Percentiles rank a stretch among this genome's conserved stretches.
phyloP scores from a whole-genome alignment of 805 yeast genomes.

The Limtongia smithiae region DNA sequence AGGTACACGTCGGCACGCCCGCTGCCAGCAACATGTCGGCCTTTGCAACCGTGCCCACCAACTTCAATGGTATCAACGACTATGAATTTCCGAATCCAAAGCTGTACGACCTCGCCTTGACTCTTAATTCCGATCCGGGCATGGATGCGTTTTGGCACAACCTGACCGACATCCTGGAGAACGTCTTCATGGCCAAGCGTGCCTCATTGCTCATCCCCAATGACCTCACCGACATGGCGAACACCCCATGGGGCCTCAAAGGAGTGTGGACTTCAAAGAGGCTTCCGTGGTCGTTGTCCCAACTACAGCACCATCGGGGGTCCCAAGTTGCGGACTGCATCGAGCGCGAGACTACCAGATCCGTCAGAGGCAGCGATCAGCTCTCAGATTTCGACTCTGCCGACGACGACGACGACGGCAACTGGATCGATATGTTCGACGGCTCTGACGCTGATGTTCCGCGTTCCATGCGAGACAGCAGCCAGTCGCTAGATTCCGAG shows the following conservation, averaged over 20 bases:
- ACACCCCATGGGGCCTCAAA: conserved; percentile 38
- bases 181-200: conserved; percentile 34
- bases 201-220: conserved; percentile 34
- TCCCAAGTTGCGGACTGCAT: conserved; percentile 15
- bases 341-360: conserved; percentile 15
- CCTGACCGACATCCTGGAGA: conserved; percentile 30
- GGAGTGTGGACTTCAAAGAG: conserved; percentile 33
- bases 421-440: conserved; percentile 28
- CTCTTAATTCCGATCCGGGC: conserved; percentile 28
- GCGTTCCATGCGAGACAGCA: no score
- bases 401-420: conserved; percentile 15
- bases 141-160: conserved; percentile 34
- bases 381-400: neutral
- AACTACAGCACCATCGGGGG: conserved; percentile 23
- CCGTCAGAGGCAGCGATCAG: no score
- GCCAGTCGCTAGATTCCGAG: neutral
- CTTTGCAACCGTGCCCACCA: conserved; percentile 5
- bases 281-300: conserved; percentile 23
- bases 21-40: neutral
- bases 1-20: neutral
- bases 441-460: neutral
- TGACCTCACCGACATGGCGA: conserved; percentile 36
- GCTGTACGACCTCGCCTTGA: conserved; percentile 21
- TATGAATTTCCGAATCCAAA: conserved; percentile 25
- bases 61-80: conserved; percentile 7